phyloP scores from a whole-genome alignment of 140 eudicot species.

The Bidens hawaiensis region DNA sequence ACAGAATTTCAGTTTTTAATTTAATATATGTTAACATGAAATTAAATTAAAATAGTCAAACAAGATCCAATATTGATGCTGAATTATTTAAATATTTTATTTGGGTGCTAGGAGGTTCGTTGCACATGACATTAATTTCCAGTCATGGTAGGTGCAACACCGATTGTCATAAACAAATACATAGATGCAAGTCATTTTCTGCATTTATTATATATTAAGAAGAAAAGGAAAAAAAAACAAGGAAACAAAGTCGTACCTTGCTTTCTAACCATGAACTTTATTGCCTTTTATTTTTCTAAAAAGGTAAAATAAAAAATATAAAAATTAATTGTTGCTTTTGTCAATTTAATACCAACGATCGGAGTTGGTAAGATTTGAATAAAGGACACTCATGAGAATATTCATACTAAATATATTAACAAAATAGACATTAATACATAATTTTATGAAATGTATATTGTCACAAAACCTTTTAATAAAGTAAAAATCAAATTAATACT shows the following conservation, averaged over 20 bases:
- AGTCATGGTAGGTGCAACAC: slow-evolving; percentile 11
- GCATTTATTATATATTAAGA: too few relatives aligned
- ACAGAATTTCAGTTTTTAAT: neutral
- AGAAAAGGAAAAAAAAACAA: too few relatives aligned
- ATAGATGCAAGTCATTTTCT: neutral
- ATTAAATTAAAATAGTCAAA: neutral
- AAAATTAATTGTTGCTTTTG: too few relatives aligned
- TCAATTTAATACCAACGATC: too few relatives aligned
- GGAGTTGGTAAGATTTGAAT: too few relatives aligned
- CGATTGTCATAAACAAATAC: slow-evolving; percentile 5
- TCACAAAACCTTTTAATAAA: too few relatives aligned
- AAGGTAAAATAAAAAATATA: too few relatives aligned
- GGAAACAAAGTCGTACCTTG: neutral
- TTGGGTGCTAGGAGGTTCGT: neutral
- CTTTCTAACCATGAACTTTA: neutral
- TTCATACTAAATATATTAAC: neutral
- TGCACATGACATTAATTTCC: neutral
- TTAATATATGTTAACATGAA: neutral
- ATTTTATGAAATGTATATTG: neutral
- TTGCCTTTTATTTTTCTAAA: neutral
- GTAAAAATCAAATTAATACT: neutral
- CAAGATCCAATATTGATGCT: neutral
- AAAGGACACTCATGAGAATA: too few relatives aligned
- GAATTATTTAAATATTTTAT: neutral
- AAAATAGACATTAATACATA: too few relatives aligned